A percentile compares a stretch with the other conserved stretches of the same genome.
Evolutionary conservation across 495 filamentous ascomycete species (phyloP).

Genomic region (Aspergillus hancockii): DNA sequence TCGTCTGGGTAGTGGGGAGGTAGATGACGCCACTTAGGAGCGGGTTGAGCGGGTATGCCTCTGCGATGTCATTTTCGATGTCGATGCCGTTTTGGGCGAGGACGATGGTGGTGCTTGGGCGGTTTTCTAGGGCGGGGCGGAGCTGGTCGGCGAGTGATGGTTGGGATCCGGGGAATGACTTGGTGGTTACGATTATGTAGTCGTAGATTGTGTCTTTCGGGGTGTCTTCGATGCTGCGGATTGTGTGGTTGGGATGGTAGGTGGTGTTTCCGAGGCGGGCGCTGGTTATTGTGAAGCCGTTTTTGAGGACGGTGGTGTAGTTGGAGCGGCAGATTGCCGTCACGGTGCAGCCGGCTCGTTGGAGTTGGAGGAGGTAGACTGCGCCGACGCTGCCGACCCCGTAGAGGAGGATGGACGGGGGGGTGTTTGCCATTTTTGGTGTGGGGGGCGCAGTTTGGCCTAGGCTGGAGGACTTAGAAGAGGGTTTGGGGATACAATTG

Average conservation of each 20-base stretch:
- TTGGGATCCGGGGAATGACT: slow-evolving; percentile 34
- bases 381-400: slow-evolving; percentile 51
- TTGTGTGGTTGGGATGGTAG: slow-evolving; percentile 37
- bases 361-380: slow-evolving; percentile 48
- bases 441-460: neutral
- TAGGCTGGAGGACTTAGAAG: no score
- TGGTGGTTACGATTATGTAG: slow-evolving; percentile 49
- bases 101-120: slow-evolving; percentile 43
- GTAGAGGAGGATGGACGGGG: slow-evolving; percentile 40
- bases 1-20: slow-evolving; percentile 46
- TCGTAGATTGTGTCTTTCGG: slow-evolving; percentile 37
- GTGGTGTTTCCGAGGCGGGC: slow-evolving; percentile 41
- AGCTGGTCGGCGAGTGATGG: slow-evolving; percentile 40
- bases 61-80: slow-evolving; percentile 48
- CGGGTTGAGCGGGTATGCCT: slow-evolving; percentile 44
- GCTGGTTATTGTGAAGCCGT: slow-evolving; percentile 52
- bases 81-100: slow-evolving; percentile 57
- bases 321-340: slow-evolving; percentile 56
- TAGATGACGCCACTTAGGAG: slow-evolving; percentile 51
- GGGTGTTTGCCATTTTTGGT: neutral
- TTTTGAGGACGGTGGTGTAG: slow-evolving; percentile 43
- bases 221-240: slow-evolving; percentile 40
- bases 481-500: no score
- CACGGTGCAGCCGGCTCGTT: slow-evolving; percentile 39
- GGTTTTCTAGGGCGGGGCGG: slow-evolving; percentile 37